Evolutionary conservation across 371 early-diverging fungal species (phyloP).

Genomic region (Syncephalastrum monosporum): DNA sequence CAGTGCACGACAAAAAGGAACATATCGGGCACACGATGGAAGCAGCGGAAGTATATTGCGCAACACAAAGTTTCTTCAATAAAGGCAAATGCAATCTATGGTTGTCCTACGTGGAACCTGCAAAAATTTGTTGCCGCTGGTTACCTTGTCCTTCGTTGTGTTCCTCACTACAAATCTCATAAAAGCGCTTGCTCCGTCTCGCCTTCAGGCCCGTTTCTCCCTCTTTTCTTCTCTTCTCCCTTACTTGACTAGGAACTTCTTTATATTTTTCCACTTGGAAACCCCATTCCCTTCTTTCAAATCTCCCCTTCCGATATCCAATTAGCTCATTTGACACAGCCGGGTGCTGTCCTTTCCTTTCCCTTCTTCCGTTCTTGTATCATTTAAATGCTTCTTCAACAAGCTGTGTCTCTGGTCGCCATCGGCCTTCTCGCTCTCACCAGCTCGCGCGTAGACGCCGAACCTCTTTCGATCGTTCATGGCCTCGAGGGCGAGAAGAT

Average conservation of each 20-base stretch:
- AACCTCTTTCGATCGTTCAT: constrained; percentile 14
- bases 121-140: background rate
- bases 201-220: constrained; percentile 7
- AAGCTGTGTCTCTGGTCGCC: constrained; percentile 22
- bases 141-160: constrained; percentile 2
- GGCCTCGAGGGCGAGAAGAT: constrained; percentile 13
- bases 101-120: constrained; percentile 21
- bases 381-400: constrained; percentile 19
- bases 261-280: constrained; percentile 9
- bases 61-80: constrained; percentile 20
- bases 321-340: constrained; percentile 8
- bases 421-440: constrained; percentile 23
- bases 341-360: constrained; percentile 16
- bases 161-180: background rate
- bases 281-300: constrained; percentile 24
- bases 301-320: constrained; percentile 10
- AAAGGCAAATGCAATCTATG: constrained; percentile 28
- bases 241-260: constrained; percentile 12
- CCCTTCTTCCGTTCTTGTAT: constrained; percentile 11
- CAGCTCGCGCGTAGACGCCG: constrained; percentile 10
- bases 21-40: constrained; percentile 19
- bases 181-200: too few species aligned
- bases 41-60: constrained; percentile 21
- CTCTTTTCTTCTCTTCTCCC: constrained; percentile 6
- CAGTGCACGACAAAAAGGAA: constrained; percentile 15